Evolutionary conservation across 495 filamentous ascomycete genomes (phyloP).

Genomic region (Neurospora sp.): DNA sequence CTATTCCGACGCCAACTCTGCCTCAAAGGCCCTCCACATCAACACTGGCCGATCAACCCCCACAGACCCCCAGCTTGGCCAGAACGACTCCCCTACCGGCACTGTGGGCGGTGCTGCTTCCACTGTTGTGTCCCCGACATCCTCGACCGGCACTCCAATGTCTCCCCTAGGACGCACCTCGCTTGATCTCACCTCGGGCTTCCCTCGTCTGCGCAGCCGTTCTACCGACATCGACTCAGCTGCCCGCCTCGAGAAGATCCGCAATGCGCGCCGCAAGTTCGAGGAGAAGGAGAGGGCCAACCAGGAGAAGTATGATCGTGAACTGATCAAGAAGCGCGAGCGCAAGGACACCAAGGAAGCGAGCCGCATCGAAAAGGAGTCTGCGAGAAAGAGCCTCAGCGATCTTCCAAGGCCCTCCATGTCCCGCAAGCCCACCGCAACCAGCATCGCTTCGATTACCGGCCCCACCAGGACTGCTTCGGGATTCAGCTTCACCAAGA

Average conservation of each 20-base stretch:
- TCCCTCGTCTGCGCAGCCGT: constrained; percentile 41
- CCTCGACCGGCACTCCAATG: constrained; percentile 23
- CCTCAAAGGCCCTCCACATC: constrained; percentile 31
- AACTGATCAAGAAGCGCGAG: constrained; percentile 42
- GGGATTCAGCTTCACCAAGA: neutral
- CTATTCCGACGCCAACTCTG: constrained; percentile 23
- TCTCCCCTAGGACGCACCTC: constrained; percentile 39
- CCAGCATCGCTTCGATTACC: constrained; percentile 13
- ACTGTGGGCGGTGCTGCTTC: constrained; percentile 9
- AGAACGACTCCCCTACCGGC: constrained; percentile 23
- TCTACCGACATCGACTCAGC: constrained; percentile 37
- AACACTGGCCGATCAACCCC: constrained; percentile 26
- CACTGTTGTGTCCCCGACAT: constrained; percentile 11
- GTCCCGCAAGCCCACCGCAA: constrained; percentile 29
- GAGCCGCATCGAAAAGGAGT: constrained; percentile 29
- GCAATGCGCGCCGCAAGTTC: constrained; percentile 43
- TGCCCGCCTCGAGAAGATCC: constrained; percentile 36
- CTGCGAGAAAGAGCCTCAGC: constrained; percentile 21
- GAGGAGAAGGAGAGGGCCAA: constrained; percentile 43
- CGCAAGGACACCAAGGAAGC: constrained; percentile 38
- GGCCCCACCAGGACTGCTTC: constrained; percentile 4
- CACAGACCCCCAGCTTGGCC: constrained; percentile 19
- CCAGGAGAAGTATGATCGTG: constrained; percentile 46
- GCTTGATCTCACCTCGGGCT: constrained; percentile 33
- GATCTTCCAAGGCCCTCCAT: constrained; percentile 22